These are phyloP conservation scores for Priceomyces fermenticarens DNA, from an alignment of 805 yeast species.

Conservation along the genomic window DNA sequence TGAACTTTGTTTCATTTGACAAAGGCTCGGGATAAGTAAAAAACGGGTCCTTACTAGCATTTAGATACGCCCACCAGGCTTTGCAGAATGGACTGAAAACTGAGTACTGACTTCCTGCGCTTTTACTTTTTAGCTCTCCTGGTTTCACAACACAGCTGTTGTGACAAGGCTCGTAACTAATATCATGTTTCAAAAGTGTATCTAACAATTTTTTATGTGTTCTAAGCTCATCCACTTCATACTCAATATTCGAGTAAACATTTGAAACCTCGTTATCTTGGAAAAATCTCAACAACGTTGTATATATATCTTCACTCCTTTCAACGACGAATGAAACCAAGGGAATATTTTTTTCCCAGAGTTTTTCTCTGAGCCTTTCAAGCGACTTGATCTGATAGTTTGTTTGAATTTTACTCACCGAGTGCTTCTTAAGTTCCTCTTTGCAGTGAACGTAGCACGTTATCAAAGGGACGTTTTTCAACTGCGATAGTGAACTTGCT, in stretches of 20 bases:
- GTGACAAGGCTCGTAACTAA: constrained; percentile 27
- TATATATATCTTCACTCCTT: constrained; percentile 23
- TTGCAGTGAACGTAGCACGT: constrained; percentile 41
- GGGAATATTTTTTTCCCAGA: constrained; percentile 36
- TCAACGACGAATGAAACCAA: constrained; percentile 37
- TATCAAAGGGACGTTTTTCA: constrained; percentile 30
- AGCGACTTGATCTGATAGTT: constrained; percentile 36
- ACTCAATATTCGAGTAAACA: constrained; percentile 37
- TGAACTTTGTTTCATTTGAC: constrained; percentile 3
- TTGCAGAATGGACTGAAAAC: constrained; percentile 46
- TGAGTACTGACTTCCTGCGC: constrained; percentile 36
- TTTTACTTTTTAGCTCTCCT: constrained; percentile 29
- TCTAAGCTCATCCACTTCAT: constrained; percentile 45
- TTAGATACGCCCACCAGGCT: constrained; percentile 33
- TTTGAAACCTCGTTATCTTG: constrained; percentile 19
- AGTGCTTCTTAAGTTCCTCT: constrained; percentile 40
- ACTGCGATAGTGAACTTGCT: constrained; percentile 30
- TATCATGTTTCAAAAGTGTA: constrained; percentile 10
- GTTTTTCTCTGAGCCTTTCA: constrained; percentile 21
- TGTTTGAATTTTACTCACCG: constrained; percentile 41
- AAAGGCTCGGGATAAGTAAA: constrained; percentile 1
- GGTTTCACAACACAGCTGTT: constrained; percentile 44
- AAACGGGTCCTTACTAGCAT: constrained; percentile 9
- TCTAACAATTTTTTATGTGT: constrained; percentile 19
- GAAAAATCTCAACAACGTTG: constrained; percentile 20